Base-by-base conservation (phyloP, 306 rosid genomes). In the Rosa rugosa region DNA sequence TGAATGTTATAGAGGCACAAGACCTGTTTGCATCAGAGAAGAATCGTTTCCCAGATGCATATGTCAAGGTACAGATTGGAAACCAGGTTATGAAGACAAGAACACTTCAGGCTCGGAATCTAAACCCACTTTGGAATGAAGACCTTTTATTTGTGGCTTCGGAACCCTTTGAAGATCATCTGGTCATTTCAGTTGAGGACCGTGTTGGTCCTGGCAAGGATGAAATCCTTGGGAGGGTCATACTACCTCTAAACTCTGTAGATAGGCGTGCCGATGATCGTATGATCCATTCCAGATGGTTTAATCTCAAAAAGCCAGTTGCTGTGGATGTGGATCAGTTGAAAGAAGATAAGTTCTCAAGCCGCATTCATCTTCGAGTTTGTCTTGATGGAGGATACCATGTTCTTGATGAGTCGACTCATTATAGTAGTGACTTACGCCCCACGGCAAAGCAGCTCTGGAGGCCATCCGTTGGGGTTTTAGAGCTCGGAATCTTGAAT, bases 381-480 rank as follows among this genome's bases (percentile, higher is more conserved):
- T 86, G 91, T 69, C 89, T 88, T 22, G 89, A 88, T 27, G 89
- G 88, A 31, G 89, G 91, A 16, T 88, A 88, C 63, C 91, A 88
- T 57, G 91, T 88, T 54, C 91, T 88, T 60, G 91, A 88, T 42
- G 89, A 88, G 76, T 84, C 89, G 2, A 86, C 89, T 77, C 88
- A 88, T 83, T 88, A 83, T 57, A 86, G 89, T 49, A 83, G 83
- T 4, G 91, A 88, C 77, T 87, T 86, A 34, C 88, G 88, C 20
- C 91, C 88, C 49, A 81, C 91, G 0, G 85, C 86, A 7, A 88
- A 84, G 74, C 86, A 82, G 76, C 84, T 88, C 6, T 85, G 88
- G 88, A 86, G 81, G 77, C 88, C 88, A 53, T 23, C 88, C 6
- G 80, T 88, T 6, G 89, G 91, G 41, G 47, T 88, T 25, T 44